phyloP scores from a whole-genome alignment of 805 yeast species.

The Torulaspora quercuum region DNA sequence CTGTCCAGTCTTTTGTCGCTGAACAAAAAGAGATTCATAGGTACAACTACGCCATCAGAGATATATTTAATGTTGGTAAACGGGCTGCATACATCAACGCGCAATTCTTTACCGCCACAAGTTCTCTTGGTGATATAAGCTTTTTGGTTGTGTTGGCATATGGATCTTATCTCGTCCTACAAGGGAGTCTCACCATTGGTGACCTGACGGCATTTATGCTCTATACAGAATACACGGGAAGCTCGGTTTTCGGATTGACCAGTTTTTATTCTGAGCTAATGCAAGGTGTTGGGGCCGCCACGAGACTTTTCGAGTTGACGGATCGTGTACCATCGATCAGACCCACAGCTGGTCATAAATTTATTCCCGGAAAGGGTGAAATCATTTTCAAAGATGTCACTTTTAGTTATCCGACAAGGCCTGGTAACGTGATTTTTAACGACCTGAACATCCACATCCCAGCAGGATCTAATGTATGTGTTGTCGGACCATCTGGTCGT shows the following conservation, averaged over 20 bases:
- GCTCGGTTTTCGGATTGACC: conserved; percentile 87
- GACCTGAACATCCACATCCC: conserved; percentile 48
- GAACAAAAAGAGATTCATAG: conserved; percentile 75
- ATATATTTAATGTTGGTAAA: conserved; percentile 63
- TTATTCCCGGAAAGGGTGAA: conserved; percentile 39
- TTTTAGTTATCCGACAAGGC: conserved; percentile 87
- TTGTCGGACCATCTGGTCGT: conserved; percentile 84
- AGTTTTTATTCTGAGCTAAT: conserved; percentile 90
- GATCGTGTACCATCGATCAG: conserved; percentile 71
- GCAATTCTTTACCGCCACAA: conserved; percentile 70
- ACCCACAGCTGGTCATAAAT: conserved; percentile 57
- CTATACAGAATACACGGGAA: conserved; percentile 92
- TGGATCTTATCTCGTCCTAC: conserved; percentile 78
- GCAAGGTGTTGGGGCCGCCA: conserved; percentile 98
- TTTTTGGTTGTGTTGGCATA: conserved; percentile 70
- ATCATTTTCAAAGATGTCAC: conserved; percentile 64
- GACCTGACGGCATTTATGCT: conserved; percentile 91
- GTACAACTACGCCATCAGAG: conserved; percentile 68
- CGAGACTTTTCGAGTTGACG: conserved; percentile 81
- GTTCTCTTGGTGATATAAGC: conserved; percentile 79
- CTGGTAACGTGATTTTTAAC: conserved; percentile 54
- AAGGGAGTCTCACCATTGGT: conserved; percentile 77
- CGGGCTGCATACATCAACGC: conserved; percentile 80
- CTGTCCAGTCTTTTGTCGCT: conserved; percentile 90
- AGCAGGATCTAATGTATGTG: conserved; percentile 60